A percentile compares a stretch with the other conserved stretches of the same genome.
Evolutionary conservation across 768 basidiomycete species (phyloP).

Genomic region (Pleurotus tuber-regium): DNA sequence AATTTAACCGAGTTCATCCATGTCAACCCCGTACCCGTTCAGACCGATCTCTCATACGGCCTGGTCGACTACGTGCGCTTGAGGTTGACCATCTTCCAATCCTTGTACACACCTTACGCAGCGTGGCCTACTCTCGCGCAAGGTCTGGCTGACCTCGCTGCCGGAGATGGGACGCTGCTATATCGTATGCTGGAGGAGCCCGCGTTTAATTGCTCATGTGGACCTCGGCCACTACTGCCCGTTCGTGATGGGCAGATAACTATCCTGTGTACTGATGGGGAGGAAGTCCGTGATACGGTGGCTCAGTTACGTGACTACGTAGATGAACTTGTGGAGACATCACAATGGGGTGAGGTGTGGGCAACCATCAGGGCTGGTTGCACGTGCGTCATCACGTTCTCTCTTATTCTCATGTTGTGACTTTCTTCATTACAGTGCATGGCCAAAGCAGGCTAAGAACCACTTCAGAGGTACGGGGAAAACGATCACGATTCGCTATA

Average conservation of each 20-base stretch:
- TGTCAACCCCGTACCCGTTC: constrained; percentile 19
- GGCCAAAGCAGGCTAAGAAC: constrained; percentile 22
- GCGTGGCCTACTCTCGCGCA: constrained; percentile 16
- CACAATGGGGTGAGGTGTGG: constrained; percentile 20
- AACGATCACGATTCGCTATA: neutral
- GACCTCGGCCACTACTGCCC: neutral
- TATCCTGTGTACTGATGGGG: constrained; percentile 21
- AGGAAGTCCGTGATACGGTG: constrained; percentile 15
- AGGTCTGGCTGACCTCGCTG: constrained; percentile 22
- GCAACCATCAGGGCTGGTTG: constrained; percentile 16
- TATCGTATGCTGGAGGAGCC: constrained; percentile 9
- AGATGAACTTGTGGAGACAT: constrained; percentile 12
- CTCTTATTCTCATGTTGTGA: neutral
- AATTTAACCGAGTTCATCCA: constrained; percentile 15
- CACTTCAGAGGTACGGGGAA: constrained; percentile 18
- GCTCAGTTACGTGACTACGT: constrained; percentile 15
- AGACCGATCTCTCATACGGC: constrained; percentile 16
- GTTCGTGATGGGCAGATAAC: constrained; percentile 4
- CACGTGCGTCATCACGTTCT: constrained; percentile 16
- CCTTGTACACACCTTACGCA: constrained; percentile 23
- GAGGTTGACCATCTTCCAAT: constrained; percentile 16
- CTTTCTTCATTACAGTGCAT: constrained; percentile 18
- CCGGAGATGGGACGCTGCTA: constrained; percentile 21
- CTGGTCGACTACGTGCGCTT: constrained; percentile 21
- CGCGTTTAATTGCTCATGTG: constrained; percentile 7